Evolutionary conservation across 2,329 filamentous ascomycete genomes (phyloP), one percentile per base, ranked within the genome.

Genomic region (Paraphoma chrysanthemicola): DNA sequence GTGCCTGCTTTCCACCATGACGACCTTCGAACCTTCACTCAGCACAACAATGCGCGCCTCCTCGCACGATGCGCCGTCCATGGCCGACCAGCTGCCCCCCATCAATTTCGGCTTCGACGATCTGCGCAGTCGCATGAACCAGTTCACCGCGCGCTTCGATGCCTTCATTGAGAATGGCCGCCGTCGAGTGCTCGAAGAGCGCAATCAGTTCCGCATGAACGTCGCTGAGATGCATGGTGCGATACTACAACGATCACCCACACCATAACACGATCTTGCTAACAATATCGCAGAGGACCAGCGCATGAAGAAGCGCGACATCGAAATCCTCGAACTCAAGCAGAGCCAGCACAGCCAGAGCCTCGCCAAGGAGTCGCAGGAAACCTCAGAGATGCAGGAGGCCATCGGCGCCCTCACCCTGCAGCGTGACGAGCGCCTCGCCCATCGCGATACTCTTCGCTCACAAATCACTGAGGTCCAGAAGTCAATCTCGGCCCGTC

Each of bases 81-180:
- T 91, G 80, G 89, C 88, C 42, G 90, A 93, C 74, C 87, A 87
- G 48, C 86, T 99, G 8, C 95, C 95, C 36, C 91, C 85, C 74
- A 91, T 96, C 77, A 93, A 97, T 78, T 98, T 99, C 77, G 93
- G 93, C 56, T 98, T 98, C 77, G 93, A 98, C 69, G 92, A 97
- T 67, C 80, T 99, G 73, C 93, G 94, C 78, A 92, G 94, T 71
- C 91, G 93, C 78, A 98, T 99, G 95, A 86, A 89, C 51, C 92
- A 91, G 62, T 99, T 99, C 76, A 97, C 91, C 0, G 85, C 87
- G 8, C 90, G 88, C 67, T 99, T 99, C 69, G 95, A 99, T 74
- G 88, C 89, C 0, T 98, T 97, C 68, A 97, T 99, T 62, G 94
- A 97, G 72, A 88, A 91, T 62, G 93, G 93, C 0, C 86, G 94